phyloP scores from a whole-genome alignment of 225 moss, liverwort and hornwort genomes.

The Neckera pumila region DNA sequence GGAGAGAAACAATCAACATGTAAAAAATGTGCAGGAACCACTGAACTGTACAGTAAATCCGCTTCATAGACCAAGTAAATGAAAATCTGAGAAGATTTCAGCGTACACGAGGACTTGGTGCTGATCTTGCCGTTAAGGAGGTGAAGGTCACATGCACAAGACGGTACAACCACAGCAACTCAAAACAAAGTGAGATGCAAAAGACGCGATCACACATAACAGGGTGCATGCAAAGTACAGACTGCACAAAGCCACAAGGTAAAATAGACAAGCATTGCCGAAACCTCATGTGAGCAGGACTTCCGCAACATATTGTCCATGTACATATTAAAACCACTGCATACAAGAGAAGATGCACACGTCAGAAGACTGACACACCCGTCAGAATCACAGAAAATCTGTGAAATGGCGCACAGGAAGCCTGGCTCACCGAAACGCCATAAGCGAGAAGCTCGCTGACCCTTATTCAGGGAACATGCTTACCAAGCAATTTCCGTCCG shows the following conservation, averaged over 20 bases:
- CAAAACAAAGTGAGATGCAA: neutral
- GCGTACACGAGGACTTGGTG: neutral
- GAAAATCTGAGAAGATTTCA: neutral
- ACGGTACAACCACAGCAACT: neutral
- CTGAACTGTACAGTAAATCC: neutral
- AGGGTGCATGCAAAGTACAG: neutral
- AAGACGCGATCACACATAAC: neutral
- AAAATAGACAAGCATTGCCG: neutral
- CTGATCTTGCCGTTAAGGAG: neutral
- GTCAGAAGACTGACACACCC: neutral
- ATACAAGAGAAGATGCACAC: slow-evolving; percentile 1
- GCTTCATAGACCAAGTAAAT: neutral
- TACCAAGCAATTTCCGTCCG: slow-evolving; percentile 13
- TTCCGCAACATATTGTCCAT: neutral
- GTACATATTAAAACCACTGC: neutral
- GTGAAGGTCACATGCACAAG: slow-evolving; percentile 11
- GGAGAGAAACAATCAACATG: neutral
- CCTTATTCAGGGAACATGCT: slow-evolving; percentile 21
- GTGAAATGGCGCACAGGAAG: neutral
- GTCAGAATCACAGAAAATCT: slow-evolving; percentile 1
- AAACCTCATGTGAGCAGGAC: neutral
- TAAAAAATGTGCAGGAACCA: neutral
- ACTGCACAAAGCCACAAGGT: neutral
- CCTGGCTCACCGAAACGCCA: slow-evolving; percentile 1
- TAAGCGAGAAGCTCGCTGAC: slow-evolving; percentile 16